Base-by-base conservation (phyloP, 2,329 filamentous ascomycete species). In the Xylaria sp. region DNA sequence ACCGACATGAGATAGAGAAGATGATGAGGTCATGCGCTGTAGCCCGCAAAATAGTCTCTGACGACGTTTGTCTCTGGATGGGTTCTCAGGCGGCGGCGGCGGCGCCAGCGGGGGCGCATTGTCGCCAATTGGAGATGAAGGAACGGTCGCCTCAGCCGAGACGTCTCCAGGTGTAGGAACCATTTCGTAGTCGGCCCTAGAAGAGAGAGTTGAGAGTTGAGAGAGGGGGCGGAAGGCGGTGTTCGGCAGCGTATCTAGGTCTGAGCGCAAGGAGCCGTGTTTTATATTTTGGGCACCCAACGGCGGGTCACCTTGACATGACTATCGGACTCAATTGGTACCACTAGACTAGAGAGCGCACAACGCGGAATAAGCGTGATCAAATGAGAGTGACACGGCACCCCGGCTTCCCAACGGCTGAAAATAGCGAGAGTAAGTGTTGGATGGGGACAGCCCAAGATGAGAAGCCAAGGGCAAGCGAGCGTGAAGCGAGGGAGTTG, bases 21-120 rank as follows among this genome's bases (percentile, higher is more conserved):
- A 90, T 6, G 90, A 93, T 0, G 93, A 97, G 11, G 92, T 90
- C 75, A 96, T 95, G 65, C 92, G 90, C 69, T 95, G 90, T 55
- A 97, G 85, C 36, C 90, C 88, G 69, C 89, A 89, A 20, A 96
- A 82, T 38, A 97, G 79, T 66, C 90, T 88, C 73, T 90, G 88
- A 53, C 91, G 87, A 60, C 88, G 86, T 77, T 90, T 93, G 63
- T 87, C 82, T 79, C 90, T 93, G 29, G 82, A 83, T 2, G 79
- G 80, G 44, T 66, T 70, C 39, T 78, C 78, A 13, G 71, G 63
- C 9, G 70, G 69, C 20, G 71, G 69, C 29, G 70, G 61, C 36
- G 39, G 27, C 15, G 55, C 54, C 27, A n/a, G n/a, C n/a, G n/a
- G n/a, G n/a, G 69, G 62, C 39, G 67, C 66, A 47, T 65, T 70